Conservation (phyloP, 352 stramenopile genomes). For the Phytophthora chlamydospora region DNA sequence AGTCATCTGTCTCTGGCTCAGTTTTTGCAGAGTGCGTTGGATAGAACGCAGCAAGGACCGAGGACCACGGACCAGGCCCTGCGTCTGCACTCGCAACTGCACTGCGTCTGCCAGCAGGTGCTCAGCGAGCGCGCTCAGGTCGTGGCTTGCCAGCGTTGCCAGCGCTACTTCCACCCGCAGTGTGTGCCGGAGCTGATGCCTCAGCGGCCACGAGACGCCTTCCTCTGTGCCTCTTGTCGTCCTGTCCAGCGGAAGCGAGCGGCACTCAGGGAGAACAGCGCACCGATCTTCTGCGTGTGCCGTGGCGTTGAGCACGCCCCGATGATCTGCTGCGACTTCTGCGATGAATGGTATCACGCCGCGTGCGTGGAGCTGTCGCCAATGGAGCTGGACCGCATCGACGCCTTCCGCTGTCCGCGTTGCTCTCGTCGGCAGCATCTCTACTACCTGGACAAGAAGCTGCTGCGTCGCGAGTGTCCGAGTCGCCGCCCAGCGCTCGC, state of each 20-base stretch:
- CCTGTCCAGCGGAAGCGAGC: slow-evolving; percentile 25
- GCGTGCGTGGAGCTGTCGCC: slow-evolving; percentile 68
- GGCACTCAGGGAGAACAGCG: not conserved
- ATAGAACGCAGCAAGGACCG: slow-evolving; percentile 31
- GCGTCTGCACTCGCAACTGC: slow-evolving; percentile 39
- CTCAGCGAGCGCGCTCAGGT: slow-evolving; percentile 56
- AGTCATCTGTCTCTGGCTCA: slow-evolving; percentile 34
- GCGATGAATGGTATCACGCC: slow-evolving; percentile 88
- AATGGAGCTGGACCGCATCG: slow-evolving; percentile 59
- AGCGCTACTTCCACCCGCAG: slow-evolving; percentile 58
- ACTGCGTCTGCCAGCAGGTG: slow-evolving; percentile 80
- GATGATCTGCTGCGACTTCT: slow-evolving; percentile 91
- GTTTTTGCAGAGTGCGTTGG: slow-evolving; percentile 56
- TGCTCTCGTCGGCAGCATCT: slow-evolving; percentile 73
- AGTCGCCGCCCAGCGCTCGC: slow-evolving; percentile 57
- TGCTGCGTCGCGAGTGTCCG: slow-evolving; percentile 46
- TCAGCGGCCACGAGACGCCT: slow-evolving; percentile 9
- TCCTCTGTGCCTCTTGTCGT: slow-evolving; percentile 26
- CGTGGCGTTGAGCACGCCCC: slow-evolving; percentile 61
- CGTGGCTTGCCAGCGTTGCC: slow-evolving; percentile 57
- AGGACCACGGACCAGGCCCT: slow-evolving; percentile 22
- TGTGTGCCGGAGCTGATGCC: slow-evolving; percentile 49
- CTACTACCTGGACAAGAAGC: slow-evolving; percentile 73
- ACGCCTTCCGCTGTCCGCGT: slow-evolving; percentile 75
- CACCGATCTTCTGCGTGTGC: slow-evolving; percentile 75